phyloP scores from a whole-genome alignment of 331 rosid species.

The Ulmus americana region DNA sequence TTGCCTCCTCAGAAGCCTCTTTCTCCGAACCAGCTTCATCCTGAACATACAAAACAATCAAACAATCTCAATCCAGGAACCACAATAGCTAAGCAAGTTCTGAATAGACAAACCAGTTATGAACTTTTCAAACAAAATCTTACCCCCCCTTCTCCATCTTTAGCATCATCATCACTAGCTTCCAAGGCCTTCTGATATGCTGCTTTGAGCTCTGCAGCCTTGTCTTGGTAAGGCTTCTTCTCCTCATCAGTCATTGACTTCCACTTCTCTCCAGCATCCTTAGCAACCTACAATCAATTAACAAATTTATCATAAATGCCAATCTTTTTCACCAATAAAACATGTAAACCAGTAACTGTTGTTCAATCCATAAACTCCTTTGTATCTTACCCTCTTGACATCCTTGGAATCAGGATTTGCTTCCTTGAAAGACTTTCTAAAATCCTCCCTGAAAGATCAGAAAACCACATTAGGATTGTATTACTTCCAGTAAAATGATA shows the following conservation, averaged over 20 bases:
- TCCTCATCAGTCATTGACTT: slow-evolving; percentile 73
- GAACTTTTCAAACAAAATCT: background rate
- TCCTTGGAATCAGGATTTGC: slow-evolving; percentile 68
- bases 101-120: background rate
- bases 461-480: background rate
- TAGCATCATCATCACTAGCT: slow-evolving; percentile 24
- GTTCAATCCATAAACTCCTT: background rate
- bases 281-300: slow-evolving; percentile 43
- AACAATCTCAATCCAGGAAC: background rate
- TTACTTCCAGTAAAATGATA: background rate
- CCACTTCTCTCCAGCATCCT: slow-evolving; percentile 84
- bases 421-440: slow-evolving; percentile 64
- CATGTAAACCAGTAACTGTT: background rate
- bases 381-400: slow-evolving; percentile 44
- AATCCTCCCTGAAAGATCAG: slow-evolving; percentile 52
- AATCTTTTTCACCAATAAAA: background rate
- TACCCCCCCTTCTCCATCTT: slow-evolving; percentile 33
- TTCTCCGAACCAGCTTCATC: slow-evolving; percentile 41
- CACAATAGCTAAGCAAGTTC: background rate
- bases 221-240: slow-evolving; percentile 69
- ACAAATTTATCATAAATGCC: background rate
- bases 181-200: slow-evolving; percentile 54
- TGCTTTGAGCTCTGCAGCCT: slow-evolving; percentile 61
- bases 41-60: slow-evolving; percentile 22
- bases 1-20: slow-evolving; percentile 33